phyloP scores from a whole-genome alignment of 169 alveolate genomes.

The Plasmodium billcollinsi region DNA sequence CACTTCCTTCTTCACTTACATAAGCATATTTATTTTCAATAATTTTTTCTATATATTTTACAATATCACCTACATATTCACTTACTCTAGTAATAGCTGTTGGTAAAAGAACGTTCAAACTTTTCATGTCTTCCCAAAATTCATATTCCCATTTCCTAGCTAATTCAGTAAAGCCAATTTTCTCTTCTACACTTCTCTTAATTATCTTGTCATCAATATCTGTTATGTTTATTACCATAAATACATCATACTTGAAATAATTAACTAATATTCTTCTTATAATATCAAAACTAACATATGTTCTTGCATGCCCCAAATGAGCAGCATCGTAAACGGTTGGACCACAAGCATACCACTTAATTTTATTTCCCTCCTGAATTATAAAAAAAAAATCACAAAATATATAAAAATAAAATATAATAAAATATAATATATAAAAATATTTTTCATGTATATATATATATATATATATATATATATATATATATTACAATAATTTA shows the following conservation, averaged over 20 bases:
- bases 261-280: conserved; percentile 95
- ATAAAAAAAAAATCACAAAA: not conserved
- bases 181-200: conserved; percentile 83
- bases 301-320: conserved; percentile 99
- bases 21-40: conserved; percentile 96
- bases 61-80: conserved; percentile 96
- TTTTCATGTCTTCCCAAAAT: conserved; percentile 92
- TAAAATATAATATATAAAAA: not conserved
- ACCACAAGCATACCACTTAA: conserved; percentile 95
- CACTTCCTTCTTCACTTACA: conserved; percentile 95
- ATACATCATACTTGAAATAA: conserved; percentile 96
- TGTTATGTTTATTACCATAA: conserved; percentile 97
- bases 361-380: conserved; percentile 86
- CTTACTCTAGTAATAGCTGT: conserved; percentile 96
- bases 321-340: conserved; percentile 98
- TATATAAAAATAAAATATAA: not conserved
- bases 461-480: conserved; percentile 2
- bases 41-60: conserved; percentile 92
- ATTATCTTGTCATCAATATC: conserved; percentile 99
- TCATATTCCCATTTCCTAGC: conserved; percentile 94
- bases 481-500: not conserved
- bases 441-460: not conserved
- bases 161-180: conserved; percentile 85
- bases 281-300: conserved; percentile 96
- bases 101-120: conserved; percentile 94